Conservation (phyloP, 208 protist genomes). For the Angomonas deanei region DNA sequence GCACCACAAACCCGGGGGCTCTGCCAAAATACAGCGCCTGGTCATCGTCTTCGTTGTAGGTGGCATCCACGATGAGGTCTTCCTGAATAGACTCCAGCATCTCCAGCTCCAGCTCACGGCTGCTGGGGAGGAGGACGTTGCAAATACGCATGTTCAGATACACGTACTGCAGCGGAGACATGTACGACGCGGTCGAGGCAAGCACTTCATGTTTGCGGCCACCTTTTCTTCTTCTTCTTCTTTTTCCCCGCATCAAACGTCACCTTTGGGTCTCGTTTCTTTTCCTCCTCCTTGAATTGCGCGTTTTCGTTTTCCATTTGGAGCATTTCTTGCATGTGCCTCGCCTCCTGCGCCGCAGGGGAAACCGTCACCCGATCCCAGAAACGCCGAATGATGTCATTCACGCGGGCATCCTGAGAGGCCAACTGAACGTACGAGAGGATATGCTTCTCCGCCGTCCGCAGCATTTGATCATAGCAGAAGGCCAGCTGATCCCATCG, state of each 20-base stretch:
- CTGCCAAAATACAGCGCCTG: conserved; percentile 39
- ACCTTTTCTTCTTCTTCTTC: conserved; percentile 9
- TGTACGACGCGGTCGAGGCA: conserved; percentile 28
- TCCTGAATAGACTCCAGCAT: conserved; percentile 70
- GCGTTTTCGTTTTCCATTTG: conserved; percentile 8
- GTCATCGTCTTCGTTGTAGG: conserved; percentile 27
- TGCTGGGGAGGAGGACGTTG: conserved; percentile 56
- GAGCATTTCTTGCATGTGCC: conserved; percentile 17
- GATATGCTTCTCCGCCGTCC: conserved; percentile 17
- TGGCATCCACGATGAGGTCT: conserved; percentile 63
- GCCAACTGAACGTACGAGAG: conserved; percentile 21
- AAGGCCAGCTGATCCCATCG: conserved; percentile 58
- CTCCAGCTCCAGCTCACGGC: conserved; percentile 47
- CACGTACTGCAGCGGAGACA: conserved; percentile 79
- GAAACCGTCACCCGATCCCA: conserved; percentile 81
- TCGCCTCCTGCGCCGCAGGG: conserved; percentile 27
- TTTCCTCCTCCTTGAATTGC: not conserved
- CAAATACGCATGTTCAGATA: conserved; percentile 82
- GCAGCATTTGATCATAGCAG: conserved; percentile 61
- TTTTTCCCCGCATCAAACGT: conserved; percentile 5
- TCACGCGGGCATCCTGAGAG: conserved; percentile 41
- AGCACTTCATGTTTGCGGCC: not conserved
- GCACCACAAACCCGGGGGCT: conserved; percentile 21
- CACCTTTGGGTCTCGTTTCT: not conserved
- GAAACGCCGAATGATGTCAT: conserved; percentile 73